Evolutionary conservation across 371 early-diverging fungal species (phyloP).

Genomic region (Rhizopus delemar): DNA sequence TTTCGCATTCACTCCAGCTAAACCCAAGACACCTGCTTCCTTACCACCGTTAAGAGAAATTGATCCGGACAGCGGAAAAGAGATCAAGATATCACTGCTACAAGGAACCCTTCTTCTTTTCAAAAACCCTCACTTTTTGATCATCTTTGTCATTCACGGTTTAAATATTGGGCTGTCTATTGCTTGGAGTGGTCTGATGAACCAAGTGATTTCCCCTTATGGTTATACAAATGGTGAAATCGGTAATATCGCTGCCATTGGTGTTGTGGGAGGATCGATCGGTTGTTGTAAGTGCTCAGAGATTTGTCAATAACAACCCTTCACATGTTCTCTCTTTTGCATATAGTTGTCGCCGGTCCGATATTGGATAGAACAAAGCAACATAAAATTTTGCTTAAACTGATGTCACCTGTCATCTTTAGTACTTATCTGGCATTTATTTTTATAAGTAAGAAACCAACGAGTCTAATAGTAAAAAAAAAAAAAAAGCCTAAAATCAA

Average conservation of each 20-base stretch:
- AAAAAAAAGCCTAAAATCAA: too few relatives aligned
- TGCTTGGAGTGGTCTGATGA: slow-evolving; percentile 62
- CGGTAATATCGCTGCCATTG: slow-evolving; percentile 60
- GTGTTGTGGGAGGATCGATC: slow-evolving; percentile 56
- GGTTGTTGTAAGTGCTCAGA: slow-evolving; percentile 44
- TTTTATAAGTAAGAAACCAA: slow-evolving; percentile 42
- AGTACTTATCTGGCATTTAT: slow-evolving; percentile 52
- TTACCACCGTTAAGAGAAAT: neutral
- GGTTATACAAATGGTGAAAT: slow-evolving; percentile 62
- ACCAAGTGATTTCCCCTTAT: slow-evolving; percentile 63
- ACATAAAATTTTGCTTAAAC: slow-evolving; percentile 47
- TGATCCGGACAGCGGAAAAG: neutral
- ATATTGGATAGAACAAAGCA: slow-evolving; percentile 57
- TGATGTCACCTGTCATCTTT: slow-evolving; percentile 54
- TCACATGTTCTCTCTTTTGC: neutral
- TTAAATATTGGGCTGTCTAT: slow-evolving; percentile 66
- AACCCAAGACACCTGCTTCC: slow-evolving; percentile 54
- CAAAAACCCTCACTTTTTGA: slow-evolving; percentile 55
- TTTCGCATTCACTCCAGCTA: slow-evolving; percentile 47
- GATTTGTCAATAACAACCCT: neutral
- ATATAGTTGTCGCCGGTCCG: slow-evolving; percentile 47
- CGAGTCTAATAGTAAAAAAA: neutral
- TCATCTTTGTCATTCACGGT: slow-evolving; percentile 57
- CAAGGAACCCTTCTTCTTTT: slow-evolving; percentile 50
- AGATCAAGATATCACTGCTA: slow-evolving; percentile 31